Percentiles rank a stretch among this genome's conserved stretches.
Conservation (phyloP, 495 filamentous ascomycete species). For the Annulohypoxylon nitens region DNA sequence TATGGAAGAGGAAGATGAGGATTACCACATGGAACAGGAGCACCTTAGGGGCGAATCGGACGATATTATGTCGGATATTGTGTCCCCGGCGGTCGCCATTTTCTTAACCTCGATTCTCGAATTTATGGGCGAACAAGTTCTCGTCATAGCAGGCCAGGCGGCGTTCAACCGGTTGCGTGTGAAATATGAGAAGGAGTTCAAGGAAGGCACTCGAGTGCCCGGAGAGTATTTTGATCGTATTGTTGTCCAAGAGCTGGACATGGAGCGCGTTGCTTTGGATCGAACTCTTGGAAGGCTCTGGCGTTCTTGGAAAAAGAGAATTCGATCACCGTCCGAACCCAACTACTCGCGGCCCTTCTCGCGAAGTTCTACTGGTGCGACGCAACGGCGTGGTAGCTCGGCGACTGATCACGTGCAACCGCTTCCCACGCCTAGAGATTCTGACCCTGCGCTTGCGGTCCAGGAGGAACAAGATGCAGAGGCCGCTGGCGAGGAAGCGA, state of each 20-base stretch:
- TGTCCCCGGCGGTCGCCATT: slow-evolving; percentile 93
- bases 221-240: slow-evolving; percentile 69
- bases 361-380: slow-evolving; percentile 52
- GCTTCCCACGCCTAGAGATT: slow-evolving; percentile 29
- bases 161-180: slow-evolving; percentile 77
- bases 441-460: slow-evolving; percentile 27
- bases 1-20: slow-evolving; percentile 97
- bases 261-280: slow-evolving; percentile 92
- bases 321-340: slow-evolving; percentile 65
- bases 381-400: slow-evolving; percentile 57
- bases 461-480: slow-evolving; percentile 27
- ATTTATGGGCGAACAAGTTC: slow-evolving; percentile 90
- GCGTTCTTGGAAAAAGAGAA: slow-evolving; percentile 94
- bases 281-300: slow-evolving; percentile 88
- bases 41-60: slow-evolving; percentile 68
- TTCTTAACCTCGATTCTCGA: slow-evolving; percentile 96
- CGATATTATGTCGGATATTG: slow-evolving; percentile 71
- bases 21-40: slow-evolving; percentile 81
- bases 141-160: slow-evolving; percentile 89
- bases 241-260: slow-evolving; percentile 89
- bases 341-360: slow-evolving; percentile 57
- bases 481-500: slow-evolving; percentile 23
- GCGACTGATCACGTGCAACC: slow-evolving; percentile 36
- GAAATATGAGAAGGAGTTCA: slow-evolving; percentile 65
- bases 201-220: slow-evolving; percentile 58